Evolutionary conservation across 2,329 filamentous ascomycete genomes (phyloP).

Genomic region (Penicillium fuscoglaucum): DNA sequence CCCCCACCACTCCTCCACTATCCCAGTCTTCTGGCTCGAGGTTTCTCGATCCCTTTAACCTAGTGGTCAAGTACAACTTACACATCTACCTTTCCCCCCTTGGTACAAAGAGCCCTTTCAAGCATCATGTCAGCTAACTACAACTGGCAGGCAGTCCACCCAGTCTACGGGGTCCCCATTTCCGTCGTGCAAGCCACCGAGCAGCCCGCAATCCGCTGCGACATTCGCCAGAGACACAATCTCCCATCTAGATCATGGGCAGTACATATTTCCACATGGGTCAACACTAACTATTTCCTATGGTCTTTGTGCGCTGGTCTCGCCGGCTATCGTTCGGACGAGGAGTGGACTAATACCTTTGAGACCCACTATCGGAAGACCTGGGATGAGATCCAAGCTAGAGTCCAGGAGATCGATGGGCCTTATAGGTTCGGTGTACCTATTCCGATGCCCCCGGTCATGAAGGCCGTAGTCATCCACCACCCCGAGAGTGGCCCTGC

Average conservation of each 20-base stretch:
- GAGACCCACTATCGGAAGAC: not conserved
- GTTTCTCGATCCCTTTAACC: not conserved
- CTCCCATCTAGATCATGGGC: not conserved
- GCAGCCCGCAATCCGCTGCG: not conserved
- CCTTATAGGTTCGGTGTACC: not conserved
- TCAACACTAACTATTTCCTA: slow-evolving; percentile 10
- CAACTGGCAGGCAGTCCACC: not conserved
- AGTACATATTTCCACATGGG: not conserved
- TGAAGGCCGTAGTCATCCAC: not conserved
- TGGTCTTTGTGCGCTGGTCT: slow-evolving; percentile 3
- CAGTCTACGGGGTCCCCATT: not conserved
- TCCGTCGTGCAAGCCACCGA: not conserved
- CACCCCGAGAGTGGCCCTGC: not conserved
- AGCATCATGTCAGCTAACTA: not conserved
- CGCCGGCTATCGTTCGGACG: not conserved
- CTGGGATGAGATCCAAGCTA: slow-evolving; percentile 3
- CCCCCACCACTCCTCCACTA: not conserved
- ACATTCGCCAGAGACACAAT: not conserved
- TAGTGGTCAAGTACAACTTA: not conserved
- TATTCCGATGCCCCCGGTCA: not conserved
- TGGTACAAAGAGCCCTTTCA: not conserved
- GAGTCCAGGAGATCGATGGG: not conserved
- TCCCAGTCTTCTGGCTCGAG: not conserved
- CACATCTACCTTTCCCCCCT: not conserved
- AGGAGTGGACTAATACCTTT: slow-evolving; percentile 2